Percentiles rank a stretch among this genome's conserved stretches.
Evolutionary conservation across 1,284 basidiomycete species (phyloP).

Genomic region (Ganoderma boninense): DNA sequence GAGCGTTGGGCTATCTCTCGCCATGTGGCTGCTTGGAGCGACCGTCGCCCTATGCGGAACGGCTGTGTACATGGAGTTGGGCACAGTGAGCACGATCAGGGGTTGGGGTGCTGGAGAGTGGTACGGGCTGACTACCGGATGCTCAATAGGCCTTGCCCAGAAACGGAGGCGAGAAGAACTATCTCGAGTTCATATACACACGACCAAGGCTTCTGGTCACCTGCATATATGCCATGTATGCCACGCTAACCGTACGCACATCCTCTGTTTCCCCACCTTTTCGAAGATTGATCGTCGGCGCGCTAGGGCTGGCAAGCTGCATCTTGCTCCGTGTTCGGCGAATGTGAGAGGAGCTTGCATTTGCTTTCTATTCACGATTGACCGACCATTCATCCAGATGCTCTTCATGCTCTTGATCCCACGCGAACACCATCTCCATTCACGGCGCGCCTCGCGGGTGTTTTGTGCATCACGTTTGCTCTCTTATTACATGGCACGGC

Average conservation of each 20-base stretch:
- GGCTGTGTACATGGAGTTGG: slow-evolving; percentile 78
- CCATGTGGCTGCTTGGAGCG: slow-evolving; percentile 78
- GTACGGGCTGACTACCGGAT: background rate
- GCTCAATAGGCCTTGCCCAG: slow-evolving; percentile 64
- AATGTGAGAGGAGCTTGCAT: slow-evolving; percentile 51
- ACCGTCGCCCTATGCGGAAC: slow-evolving; percentile 69
- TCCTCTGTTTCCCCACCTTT: background rate
- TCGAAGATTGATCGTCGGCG: slow-evolving; percentile 9
- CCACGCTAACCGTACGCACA: slow-evolving; percentile 59
- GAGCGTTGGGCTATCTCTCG: slow-evolving; percentile 66
- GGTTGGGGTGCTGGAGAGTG: background rate
- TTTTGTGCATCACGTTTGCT: slow-evolving; percentile 64
- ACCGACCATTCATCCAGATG: slow-evolving; percentile 48
- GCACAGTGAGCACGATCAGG: slow-evolving; percentile 56
- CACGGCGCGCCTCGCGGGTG: slow-evolving; percentile 42
- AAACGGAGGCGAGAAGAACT: slow-evolving; percentile 82
- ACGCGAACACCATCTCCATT: slow-evolving; percentile 27
- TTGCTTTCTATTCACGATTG: background rate
- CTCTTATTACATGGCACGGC: slow-evolving; percentile 65
- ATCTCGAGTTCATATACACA: slow-evolving; percentile 75
- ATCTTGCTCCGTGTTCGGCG: slow-evolving; percentile 69
- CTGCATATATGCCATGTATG: slow-evolving; percentile 67
- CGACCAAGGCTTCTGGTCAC: slow-evolving; percentile 68
- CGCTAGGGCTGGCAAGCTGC: slow-evolving; percentile 61
- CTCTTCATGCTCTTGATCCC: slow-evolving; percentile 57